A percentile compares a stretch with the other conserved stretches of the same genome.
phyloP scores from a whole-genome alignment of 2,329 filamentous ascomycete genomes.

The Fusarium verrucosum region DNA sequence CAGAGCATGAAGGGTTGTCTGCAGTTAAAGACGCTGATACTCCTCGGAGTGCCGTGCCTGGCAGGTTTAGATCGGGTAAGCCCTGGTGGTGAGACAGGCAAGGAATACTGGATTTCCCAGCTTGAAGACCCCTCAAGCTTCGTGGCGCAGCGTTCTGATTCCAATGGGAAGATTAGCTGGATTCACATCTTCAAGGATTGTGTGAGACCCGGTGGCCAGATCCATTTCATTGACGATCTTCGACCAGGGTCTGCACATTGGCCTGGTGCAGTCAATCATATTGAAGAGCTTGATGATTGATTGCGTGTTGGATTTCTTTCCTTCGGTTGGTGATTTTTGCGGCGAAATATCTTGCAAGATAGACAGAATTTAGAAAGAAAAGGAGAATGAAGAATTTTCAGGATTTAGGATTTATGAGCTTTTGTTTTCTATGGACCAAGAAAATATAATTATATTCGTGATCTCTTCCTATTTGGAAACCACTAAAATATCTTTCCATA shows the following conservation, averaged over 20 bases:
- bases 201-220: neutral
- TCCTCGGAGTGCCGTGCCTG: neutral
- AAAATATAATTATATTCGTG: too few relatives aligned
- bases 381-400: too few relatives aligned
- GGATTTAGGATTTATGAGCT: too few relatives aligned
- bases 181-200: neutral
- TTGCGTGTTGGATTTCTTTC: too few relatives aligned
- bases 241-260: neutral
- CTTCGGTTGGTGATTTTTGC: too few relatives aligned
- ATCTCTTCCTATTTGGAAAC: too few relatives aligned
- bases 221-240: neutral
- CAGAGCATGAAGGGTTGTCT: neutral
- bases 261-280: neutral
- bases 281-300: neutral
- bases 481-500: too few relatives aligned
- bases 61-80: rapidly evolving
- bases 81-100: too few relatives aligned
- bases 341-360: too few relatives aligned
- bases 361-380: too few relatives aligned
- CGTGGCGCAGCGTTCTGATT: too few relatives aligned
- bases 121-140: neutral
- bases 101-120: neutral
- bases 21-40: neutral
- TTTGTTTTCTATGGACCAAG: too few relatives aligned
- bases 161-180: neutral